Conservation (phyloP, 768 basidiomycete genomes). For the Austroboletus festivus region DNA sequence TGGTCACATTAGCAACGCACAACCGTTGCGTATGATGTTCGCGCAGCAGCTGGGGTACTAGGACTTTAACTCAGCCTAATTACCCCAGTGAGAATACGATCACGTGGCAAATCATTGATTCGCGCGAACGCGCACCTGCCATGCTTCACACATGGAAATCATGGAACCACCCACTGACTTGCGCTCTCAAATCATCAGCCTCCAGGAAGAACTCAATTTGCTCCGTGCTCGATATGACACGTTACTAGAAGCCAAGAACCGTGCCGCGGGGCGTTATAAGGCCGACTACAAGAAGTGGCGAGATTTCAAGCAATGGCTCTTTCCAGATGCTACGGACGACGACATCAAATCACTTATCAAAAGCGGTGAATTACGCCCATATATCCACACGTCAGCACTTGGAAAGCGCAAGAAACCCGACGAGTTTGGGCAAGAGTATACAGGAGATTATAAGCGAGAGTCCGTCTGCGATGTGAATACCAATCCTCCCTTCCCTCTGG, state of each 20-base stretch:
- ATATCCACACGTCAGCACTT: slow-evolving; percentile 19
- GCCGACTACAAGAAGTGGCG: slow-evolving; percentile 54
- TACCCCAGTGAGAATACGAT: too few species aligned
- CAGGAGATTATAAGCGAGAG: slow-evolving; percentile 8
- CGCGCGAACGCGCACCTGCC: neutral
- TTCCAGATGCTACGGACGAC: slow-evolving; percentile 32
- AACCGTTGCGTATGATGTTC: too few species aligned
- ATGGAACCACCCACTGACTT: slow-evolving; percentile 9
- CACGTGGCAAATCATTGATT: slow-evolving; percentile 18
- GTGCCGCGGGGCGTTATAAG: slow-evolving; percentile 46
- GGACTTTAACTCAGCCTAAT: too few species aligned
- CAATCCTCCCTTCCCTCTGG: slow-evolving; percentile 1
- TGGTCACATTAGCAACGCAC: too few species aligned
- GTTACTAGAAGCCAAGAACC: slow-evolving; percentile 41
- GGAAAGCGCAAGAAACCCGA: slow-evolving; percentile 30
- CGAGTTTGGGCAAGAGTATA: slow-evolving; percentile 9
- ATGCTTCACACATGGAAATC: too few species aligned
- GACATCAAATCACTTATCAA: slow-evolving; percentile 28
- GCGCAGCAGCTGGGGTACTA: too few species aligned
- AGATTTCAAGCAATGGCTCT: slow-evolving; percentile 43
- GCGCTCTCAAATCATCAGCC: slow-evolving; percentile 13
- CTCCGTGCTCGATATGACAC: slow-evolving; percentile 44
- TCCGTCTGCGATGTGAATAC: neutral
- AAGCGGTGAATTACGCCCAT: slow-evolving; percentile 28
- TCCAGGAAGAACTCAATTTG: slow-evolving; percentile 33